Evolutionary conservation across 129 eudicot genomes (phyloP).

Genomic region (Arctium lappa): DNA sequence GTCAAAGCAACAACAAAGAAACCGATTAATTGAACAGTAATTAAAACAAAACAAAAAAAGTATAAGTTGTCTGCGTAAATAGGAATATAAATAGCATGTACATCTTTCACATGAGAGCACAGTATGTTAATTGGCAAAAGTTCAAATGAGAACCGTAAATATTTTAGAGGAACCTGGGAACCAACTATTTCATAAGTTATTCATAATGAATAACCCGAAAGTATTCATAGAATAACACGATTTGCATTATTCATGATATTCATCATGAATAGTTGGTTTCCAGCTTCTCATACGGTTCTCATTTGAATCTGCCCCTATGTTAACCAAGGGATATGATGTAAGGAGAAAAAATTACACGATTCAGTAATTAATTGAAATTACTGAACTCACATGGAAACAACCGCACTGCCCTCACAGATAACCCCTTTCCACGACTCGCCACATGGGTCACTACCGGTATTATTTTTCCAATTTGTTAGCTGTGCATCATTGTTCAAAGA

Average conservation of each 20-base stretch:
- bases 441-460: slow-evolving; percentile 80
- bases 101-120: background rate
- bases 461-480: slow-evolving; percentile 75
- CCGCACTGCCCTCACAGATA: slow-evolving; percentile 71
- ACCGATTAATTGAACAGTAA: background rate
- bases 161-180: background rate
- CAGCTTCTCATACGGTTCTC: background rate
- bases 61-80: background rate
- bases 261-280: background rate
- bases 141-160: background rate
- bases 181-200: background rate
- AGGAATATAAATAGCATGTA: background rate
- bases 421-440: slow-evolving; percentile 96
- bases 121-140: background rate
- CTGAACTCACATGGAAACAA: slow-evolving; percentile 74
- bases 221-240: background rate
- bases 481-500: slow-evolving; percentile 75
- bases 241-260: background rate
- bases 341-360: background rate
- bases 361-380: slow-evolving; percentile 9
- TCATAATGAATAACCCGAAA: background rate
- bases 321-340: background rate
- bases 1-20: slow-evolving; percentile 38
- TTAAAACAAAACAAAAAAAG: background rate
- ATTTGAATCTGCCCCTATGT: background rate